phyloP scores from a whole-genome alignment of 768 basidiomycete genomes.

The Leccinum disarticulatum region DNA sequence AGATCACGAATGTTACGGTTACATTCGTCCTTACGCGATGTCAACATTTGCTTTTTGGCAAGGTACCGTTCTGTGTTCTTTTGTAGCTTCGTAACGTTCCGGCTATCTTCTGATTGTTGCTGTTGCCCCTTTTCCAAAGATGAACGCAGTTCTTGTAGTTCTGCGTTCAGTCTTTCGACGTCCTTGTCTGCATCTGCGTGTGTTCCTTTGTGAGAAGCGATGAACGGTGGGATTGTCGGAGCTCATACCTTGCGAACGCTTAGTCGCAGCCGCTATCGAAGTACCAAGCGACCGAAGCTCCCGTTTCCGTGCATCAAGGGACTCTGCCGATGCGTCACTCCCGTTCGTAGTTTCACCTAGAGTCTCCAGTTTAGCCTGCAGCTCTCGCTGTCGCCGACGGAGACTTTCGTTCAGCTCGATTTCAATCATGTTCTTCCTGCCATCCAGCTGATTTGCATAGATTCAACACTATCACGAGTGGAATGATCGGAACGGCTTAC shows the following conservation, averaged over 20 bases:
- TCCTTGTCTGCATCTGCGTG: slow-evolving; percentile 68
- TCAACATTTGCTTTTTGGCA: slow-evolving; percentile 85
- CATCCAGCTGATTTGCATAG: slow-evolving; percentile 44
- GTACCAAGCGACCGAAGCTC: slow-evolving; percentile 69
- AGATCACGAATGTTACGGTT: slow-evolving; percentile 95
- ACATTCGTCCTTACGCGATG: slow-evolving; percentile 87
- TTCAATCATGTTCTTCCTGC: slow-evolving; percentile 77
- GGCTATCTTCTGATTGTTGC: slow-evolving; percentile 84
- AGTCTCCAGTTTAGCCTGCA: slow-evolving; percentile 72
- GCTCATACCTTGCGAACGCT: slow-evolving; percentile 56
- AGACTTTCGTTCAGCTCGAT: slow-evolving; percentile 93
- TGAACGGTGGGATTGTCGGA: not conserved
- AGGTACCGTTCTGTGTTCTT: slow-evolving; percentile 95
- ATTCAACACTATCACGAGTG: not conserved
- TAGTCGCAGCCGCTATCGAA: slow-evolving; percentile 63
- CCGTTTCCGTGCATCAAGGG: slow-evolving; percentile 63
- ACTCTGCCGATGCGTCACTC: slow-evolving; percentile 57
- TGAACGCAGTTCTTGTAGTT: slow-evolving; percentile 65
- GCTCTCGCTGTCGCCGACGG: slow-evolving; percentile 73
- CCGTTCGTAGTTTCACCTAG: slow-evolving; percentile 62
- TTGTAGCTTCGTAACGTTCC: slow-evolving; percentile 86
- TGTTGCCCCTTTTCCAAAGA: slow-evolving; percentile 74
- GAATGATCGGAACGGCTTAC: slow-evolving; percentile 41
- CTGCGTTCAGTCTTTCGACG: slow-evolving; percentile 55
- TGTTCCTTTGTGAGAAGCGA: not conserved